These are phyloP conservation scores for Podospora fimiseda DNA, from an alignment of 495 filamentous ascomycete species.

Conservation along the genomic window DNA sequence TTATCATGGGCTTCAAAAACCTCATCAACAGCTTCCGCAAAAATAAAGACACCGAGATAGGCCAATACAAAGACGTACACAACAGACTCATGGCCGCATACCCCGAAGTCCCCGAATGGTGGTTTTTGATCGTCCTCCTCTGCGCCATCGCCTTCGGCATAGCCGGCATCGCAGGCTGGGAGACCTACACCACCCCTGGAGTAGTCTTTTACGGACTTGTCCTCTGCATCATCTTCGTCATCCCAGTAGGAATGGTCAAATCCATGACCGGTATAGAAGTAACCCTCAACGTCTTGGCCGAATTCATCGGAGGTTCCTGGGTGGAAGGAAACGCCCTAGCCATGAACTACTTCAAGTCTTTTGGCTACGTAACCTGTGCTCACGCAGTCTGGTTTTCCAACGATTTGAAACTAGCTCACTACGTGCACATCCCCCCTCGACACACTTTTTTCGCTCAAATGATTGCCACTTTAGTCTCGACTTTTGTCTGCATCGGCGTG, in stretches of 20 bases:
- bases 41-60: constrained; percentile 19
- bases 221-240: constrained; percentile 36
- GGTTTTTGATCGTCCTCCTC: constrained; percentile 32
- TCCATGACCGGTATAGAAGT: constrained; percentile 40
- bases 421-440: constrained; percentile 38
- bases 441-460: constrained; percentile 39
- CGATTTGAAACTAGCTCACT: constrained; percentile 41
- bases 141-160: constrained; percentile 30
- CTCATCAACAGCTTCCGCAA: constrained; percentile 11
- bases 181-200: constrained; percentile 34
- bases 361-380: constrained; percentile 37
- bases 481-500: constrained; percentile 34
- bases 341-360: constrained; percentile 42
- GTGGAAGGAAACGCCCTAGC: constrained; percentile 37
- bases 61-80: constrained; percentile 24
- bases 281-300: constrained; percentile 38
- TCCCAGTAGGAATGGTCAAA: constrained; percentile 37
- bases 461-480: constrained; percentile 34
- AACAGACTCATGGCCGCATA: constrained; percentile 37
- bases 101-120: constrained; percentile 38
- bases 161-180: constrained; percentile 31
- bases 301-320: constrained; percentile 40
- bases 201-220: constrained; percentile 39
- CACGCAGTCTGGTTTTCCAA: constrained; percentile 33
- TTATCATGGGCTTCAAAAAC: constrained; percentile 29